Evolutionary conservation across 306 rosid species (phyloP).

Genomic region (Cajanus cajan): DNA sequence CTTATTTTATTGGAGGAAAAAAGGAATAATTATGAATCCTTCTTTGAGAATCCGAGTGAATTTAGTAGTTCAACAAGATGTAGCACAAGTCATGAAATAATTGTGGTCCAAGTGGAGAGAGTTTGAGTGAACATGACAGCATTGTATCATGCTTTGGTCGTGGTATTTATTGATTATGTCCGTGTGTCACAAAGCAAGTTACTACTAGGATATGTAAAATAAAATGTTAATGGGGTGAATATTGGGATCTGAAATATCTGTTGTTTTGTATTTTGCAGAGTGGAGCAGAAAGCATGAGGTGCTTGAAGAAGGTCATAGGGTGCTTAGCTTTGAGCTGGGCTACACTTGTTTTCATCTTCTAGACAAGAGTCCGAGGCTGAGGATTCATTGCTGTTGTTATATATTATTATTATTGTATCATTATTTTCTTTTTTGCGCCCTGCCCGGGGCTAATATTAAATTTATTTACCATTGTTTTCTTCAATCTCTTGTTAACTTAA

Average conservation of each 20-base stretch:
- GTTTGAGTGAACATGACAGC: not conserved
- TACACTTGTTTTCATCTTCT: constrained; percentile 53
- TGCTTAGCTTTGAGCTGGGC: constrained; percentile 70
- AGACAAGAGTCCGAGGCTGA: constrained; percentile 36
- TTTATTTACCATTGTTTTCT: constrained; percentile 43
- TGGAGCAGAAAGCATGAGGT: constrained; percentile 53
- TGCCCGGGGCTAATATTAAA: constrained; percentile 33
- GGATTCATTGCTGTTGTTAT: constrained; percentile 22
- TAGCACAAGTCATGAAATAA: not conserved
- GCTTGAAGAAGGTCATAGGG: constrained; percentile 56
- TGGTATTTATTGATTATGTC: not conserved
- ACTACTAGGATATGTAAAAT: not conserved
- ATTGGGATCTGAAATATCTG: not conserved
- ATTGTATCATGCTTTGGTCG: not conserved
- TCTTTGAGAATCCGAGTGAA: not conserved
- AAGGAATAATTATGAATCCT: not conserved
- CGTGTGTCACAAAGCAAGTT: not conserved
- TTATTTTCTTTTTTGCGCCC: constrained; percentile 28
- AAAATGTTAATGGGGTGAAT: not conserved
- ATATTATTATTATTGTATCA: constrained; percentile 33
- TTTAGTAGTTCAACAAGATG: not conserved
- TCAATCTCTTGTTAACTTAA: constrained; percentile 8
- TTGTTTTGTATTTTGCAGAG: constrained; percentile 51
- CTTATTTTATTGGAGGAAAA: not conserved
- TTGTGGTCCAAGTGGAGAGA: not conserved